Percentiles rank a stretch among this genome's conserved stretches.
phyloP scores from a whole-genome alignment of 805 yeast genomes.

The Sugiyamaella qingdaonensis region DNA sequence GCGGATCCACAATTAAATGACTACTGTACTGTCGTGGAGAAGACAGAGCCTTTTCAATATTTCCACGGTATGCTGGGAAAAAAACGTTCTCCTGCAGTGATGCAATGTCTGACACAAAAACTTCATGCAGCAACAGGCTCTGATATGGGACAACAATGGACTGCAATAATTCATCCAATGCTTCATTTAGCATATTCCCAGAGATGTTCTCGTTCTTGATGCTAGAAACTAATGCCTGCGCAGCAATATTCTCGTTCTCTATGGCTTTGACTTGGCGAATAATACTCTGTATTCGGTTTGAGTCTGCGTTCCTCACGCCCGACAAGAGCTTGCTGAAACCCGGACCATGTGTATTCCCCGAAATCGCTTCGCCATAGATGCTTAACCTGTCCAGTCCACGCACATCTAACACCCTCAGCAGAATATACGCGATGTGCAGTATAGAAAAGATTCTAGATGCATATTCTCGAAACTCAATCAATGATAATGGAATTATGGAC shows the following conservation, averaged over 20 bases:
- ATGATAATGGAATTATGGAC: constrained; percentile 19
- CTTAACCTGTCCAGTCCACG: not conserved
- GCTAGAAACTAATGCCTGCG: not conserved
- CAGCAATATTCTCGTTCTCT: not conserved
- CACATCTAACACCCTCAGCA: not conserved
- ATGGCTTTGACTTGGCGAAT: not conserved
- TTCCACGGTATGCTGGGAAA: constrained; percentile 43
- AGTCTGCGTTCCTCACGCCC: not conserved
- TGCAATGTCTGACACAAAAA: constrained; percentile 37
- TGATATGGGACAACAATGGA: constrained; percentile 6
- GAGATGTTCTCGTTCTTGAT: not conserved
- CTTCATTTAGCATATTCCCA: not conserved
- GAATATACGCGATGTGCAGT: constrained; percentile 2
- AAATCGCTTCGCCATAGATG: not conserved
- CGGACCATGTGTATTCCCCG: not conserved
- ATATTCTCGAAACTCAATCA: constrained; percentile 17
- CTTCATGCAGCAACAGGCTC: constrained; percentile 38
- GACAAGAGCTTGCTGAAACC: not conserved
- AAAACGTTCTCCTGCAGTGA: constrained; percentile 36
- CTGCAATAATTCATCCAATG: not conserved
- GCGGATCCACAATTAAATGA: constrained; percentile 38
- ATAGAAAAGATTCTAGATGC: constrained; percentile 3
- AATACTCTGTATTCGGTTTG: not conserved
- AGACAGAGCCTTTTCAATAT: constrained; percentile 39
- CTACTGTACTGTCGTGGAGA: constrained; percentile 37